Evolutionary conservation across 2,329 filamentous ascomycete genomes (phyloP).

Genomic region (Macrophomina tecta): DNA sequence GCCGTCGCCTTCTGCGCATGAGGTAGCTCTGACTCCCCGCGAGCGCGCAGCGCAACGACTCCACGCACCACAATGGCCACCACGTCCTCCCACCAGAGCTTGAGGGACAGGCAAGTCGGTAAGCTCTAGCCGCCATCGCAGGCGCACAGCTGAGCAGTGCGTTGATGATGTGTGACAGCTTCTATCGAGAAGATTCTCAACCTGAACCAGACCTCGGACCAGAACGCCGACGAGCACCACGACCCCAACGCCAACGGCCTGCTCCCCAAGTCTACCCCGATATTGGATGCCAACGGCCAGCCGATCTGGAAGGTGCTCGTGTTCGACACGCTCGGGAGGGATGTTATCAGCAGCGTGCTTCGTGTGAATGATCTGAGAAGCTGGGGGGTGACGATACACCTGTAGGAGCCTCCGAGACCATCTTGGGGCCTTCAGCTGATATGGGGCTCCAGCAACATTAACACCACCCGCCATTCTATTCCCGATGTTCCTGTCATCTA

Average conservation of each 20-base stretch:
- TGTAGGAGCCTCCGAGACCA: slow-evolving; percentile 59
- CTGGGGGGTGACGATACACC: slow-evolving; percentile 95
- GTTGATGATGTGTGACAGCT: slow-evolving; percentile 57
- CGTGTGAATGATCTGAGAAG: slow-evolving; percentile 90
- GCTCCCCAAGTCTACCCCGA: slow-evolving; percentile 73
- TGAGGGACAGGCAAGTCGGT: slow-evolving; percentile 77
- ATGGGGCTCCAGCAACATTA: slow-evolving; percentile 67
- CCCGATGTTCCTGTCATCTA: slow-evolving; percentile 97
- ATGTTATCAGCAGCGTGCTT: slow-evolving; percentile 96
- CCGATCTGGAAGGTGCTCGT: slow-evolving; percentile 98
- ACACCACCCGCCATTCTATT: slow-evolving; percentile 82
- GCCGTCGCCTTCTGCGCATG: slow-evolving; percentile 26
- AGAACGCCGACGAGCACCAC: slow-evolving; percentile 62
- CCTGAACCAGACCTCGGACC: slow-evolving; percentile 73
- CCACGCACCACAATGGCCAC: slow-evolving; percentile 55
- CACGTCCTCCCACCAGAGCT: slow-evolving; percentile 56
- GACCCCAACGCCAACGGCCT: slow-evolving; percentile 68
- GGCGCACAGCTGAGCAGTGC: neutral
- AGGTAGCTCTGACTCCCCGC: slow-evolving; percentile 30
- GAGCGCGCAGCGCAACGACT: slow-evolving; percentile 36
- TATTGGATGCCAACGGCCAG: slow-evolving; percentile 84
- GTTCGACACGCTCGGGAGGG: slow-evolving; percentile 88
- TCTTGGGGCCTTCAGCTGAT: slow-evolving; percentile 16
- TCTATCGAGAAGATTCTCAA: slow-evolving; percentile 96
- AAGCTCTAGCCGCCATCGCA: slow-evolving; percentile 42